Base-by-base conservation (phyloP, 2,329 filamentous ascomycete species). In the Aspergillus pseudoglaucus region DNA sequence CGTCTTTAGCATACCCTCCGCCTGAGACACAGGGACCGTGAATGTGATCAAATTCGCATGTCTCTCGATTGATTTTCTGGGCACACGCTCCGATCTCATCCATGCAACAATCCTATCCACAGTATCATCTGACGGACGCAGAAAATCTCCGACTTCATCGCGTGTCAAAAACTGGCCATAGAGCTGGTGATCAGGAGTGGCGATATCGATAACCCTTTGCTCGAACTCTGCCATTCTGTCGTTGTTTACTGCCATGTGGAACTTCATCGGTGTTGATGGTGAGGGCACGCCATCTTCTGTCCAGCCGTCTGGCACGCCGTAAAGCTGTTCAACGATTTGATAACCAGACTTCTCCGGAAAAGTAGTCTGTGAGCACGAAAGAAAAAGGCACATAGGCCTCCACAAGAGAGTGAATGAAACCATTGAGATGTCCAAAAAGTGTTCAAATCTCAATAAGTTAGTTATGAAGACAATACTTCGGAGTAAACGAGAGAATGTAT, bases 161-260 rank as follows among this genome's bases (percentile, higher is more conserved):
- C 77, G 76, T 48, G 76, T 80, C 65, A 87, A 66, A 57, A 85
- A 80, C 55, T 76, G 70, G 32, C 83, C 83, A 60, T 87, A 87
- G 17, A 67, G 71, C 1, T 72, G 64, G 54, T 82, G 75, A 23
- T 71, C 73, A 1, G 83, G 83, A 0, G 79, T 81, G 0, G 83
- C 84, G 25, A 86, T 72, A 38, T 82, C 77, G 47, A 83, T 71
- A 8, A 84, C 73, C 6, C 69, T 74, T 57, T 80, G 73, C 60
- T 85, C 81, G 46, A 86, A 77, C 5, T 74, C 64, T 2, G 62
- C 67, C 33, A 72, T 60, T 40, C 74, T 74, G 18, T 75, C 73
- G 63, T 81, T 72, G 40, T 65, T 65, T 15, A 80, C 66, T 6
- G 75, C 73, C 41, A 81, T 65, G 20, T 69, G 74, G 44, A 81